A percentile compares a stretch with the other conserved stretches of the same genome.
Evolutionary conservation across 768 basidiomycete species (phyloP).

Genomic region (Phallus indusiatus): DNA sequence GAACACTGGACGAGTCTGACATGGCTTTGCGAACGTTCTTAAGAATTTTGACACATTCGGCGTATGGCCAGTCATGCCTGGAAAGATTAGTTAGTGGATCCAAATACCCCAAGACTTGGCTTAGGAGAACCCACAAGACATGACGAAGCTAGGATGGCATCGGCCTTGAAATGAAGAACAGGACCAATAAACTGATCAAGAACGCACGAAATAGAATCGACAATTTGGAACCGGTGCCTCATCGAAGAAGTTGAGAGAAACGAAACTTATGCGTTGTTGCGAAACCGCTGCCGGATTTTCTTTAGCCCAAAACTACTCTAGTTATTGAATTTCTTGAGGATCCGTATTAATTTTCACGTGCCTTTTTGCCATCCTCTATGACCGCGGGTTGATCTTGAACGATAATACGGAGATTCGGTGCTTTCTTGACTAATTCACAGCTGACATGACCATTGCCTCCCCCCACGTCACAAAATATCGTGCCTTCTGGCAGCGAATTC

Average conservation of each 20-base stretch:
- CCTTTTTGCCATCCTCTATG: conserved; percentile 5
- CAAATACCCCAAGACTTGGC: neutral
- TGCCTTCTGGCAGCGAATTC: neutral
- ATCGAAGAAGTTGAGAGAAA: conserved; percentile 29
- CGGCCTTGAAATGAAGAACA: neutral
- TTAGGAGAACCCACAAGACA: conserved; percentile 22
- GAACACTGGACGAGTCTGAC: conserved; percentile 24
- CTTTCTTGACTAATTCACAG: neutral
- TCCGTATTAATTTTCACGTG: neutral
- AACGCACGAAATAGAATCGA: conserved; percentile 33
- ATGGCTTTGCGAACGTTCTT: conserved; percentile 27
- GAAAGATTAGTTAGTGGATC: neutral
- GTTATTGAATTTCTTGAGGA: too few species aligned
- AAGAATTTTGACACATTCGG: conserved; percentile 27
- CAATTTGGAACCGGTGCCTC: conserved; percentile 27
- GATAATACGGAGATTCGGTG: conserved; percentile 2
- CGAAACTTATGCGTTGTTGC: conserved; percentile 28
- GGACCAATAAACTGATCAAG: neutral
- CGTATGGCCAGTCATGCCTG: conserved; percentile 36
- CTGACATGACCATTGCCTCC: conserved; percentile 9
- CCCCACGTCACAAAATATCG: conserved; percentile 8
- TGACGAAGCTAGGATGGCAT: conserved; percentile 23
- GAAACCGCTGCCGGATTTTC: conserved; percentile 27
- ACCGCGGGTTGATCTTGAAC: conserved; percentile 9
- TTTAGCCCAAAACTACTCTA: conserved; percentile 21